Evolutionary conservation across 805 yeast species (phyloP), one percentile per base, ranked within the genome.

Genomic region (Torulaspora franciscae): DNA sequence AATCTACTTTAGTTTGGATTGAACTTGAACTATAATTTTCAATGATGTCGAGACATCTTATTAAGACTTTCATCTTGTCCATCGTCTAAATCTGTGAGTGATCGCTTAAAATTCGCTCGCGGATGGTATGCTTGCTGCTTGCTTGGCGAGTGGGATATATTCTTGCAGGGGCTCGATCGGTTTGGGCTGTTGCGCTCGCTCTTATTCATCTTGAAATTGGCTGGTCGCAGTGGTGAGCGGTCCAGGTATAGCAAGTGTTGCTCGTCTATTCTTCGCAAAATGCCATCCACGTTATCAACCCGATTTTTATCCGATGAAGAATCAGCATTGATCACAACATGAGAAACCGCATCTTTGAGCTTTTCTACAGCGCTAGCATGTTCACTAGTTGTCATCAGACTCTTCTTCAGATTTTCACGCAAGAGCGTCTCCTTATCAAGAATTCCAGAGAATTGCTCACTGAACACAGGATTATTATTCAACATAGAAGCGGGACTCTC

Each of bases 401-500:
- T 38, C 22, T 46, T 48, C 9, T 41, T 37, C 22, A 56, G 14
- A 23, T 46, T 30, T 3, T 45, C 26, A 29, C 50, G 49, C 26
- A 58, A 42, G 13, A 34, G 27, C 3, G 13, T 28, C 38, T 59
- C 56, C 35, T 54, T 60, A 7, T 36, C 28, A 28, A 50, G 32
- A 1, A 62, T 52, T 5, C 50, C 44, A 8, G 51, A 37, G 29
- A 63, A 47, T n/a, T 57, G 53, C 4, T 45, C 40, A 24, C 45
- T 45, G 6, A 63, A 49, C 4, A 39, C 34, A 10, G 28, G 29
- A 32, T 57, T 49, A n/a, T 43, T 46, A 14, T 43, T 48, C 32
- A 49, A 25, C 8, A 32, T 19, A 7, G 44, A 42, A 7, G 49
- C 32, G 5, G 45, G 50, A 13, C 49, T 50, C 11, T 50, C 47